A percentile compares a stretch with the other conserved stretches of the same genome.
These are phyloP conservation scores for Berkeleyomyces basicola DNA, from an alignment of 2,329 filamentous ascomycete genomes.

Conservation along the genomic window DNA sequence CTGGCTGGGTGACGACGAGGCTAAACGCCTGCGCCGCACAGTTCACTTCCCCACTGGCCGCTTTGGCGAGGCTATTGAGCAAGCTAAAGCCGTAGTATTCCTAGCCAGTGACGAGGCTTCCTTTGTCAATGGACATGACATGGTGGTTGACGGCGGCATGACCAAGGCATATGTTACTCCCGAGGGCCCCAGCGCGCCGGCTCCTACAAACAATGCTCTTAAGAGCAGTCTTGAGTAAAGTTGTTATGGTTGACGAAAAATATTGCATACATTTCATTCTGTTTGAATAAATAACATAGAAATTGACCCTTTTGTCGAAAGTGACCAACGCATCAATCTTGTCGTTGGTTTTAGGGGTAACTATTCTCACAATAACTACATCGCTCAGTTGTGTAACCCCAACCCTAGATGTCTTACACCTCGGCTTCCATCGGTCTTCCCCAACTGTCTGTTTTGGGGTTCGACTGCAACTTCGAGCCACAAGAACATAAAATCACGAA, in stretches of 20 bases:
- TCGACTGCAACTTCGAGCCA: neutral
- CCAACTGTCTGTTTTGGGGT: neutral
- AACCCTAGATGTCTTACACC: neutral
- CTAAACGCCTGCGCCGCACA: constrained; percentile 53
- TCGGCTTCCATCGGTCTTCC: neutral
- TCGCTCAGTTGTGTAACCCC: neutral
- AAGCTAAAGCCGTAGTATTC: constrained; percentile 59
- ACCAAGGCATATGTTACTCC: constrained; percentile 32
- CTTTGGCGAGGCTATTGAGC: constrained; percentile 63
- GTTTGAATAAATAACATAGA: neutral
- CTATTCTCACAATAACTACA: too few relatives aligned
- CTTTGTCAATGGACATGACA: constrained; percentile 57
- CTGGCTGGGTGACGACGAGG: constrained; percentile 56
- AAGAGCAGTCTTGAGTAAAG: constrained; percentile 21
- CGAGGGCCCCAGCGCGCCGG: constrained; percentile 20
- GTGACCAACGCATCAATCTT: too few relatives aligned
- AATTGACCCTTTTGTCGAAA: too few relatives aligned
- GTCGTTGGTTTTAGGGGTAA: too few relatives aligned
- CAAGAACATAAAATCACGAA: neutral
- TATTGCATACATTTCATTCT: neutral
- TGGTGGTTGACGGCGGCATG: constrained; percentile 57
- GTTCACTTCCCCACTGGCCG: constrained; percentile 60
- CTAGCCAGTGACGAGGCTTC: constrained; percentile 58
- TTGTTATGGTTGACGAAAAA: too few relatives aligned
- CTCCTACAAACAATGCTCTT: constrained; percentile 43